phyloP scores from a whole-genome alignment of 805 yeast genomes.

The Candida morakotiae region DNA sequence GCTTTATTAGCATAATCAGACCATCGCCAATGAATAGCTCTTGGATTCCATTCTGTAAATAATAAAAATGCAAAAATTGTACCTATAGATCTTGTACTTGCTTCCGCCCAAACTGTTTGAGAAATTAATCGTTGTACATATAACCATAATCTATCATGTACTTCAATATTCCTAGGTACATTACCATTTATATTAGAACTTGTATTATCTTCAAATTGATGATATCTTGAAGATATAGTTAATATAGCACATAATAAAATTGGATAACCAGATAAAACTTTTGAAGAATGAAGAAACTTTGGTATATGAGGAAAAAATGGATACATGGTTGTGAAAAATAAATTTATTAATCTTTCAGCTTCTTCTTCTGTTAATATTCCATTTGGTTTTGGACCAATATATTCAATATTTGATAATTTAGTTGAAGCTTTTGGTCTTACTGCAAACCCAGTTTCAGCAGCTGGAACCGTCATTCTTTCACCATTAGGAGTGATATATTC shows the following conservation, averaged over 20 bases:
- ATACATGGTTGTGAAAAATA: constrained; percentile 75
- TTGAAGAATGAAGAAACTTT: constrained; percentile 60
- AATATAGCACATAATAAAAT: constrained; percentile 75
- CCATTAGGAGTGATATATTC: constrained; percentile 15
- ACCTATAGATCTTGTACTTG: constrained; percentile 81
- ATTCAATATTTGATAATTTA: constrained; percentile 56
- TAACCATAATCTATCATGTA: constrained; percentile 81
- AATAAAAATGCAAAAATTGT: constrained; percentile 80
- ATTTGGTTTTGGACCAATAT: constrained; percentile 47
- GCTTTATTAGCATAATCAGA: constrained; percentile 72
- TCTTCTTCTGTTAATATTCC: constrained; percentile 60
- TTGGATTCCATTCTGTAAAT: constrained; percentile 93
- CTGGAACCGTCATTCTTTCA: constrained; percentile 38
- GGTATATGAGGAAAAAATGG: constrained; percentile 91
- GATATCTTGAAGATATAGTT: constrained; percentile 78
- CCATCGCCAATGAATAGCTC: constrained; percentile 90
- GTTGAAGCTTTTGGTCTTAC: constrained; percentile 47
- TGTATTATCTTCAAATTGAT: constrained; percentile 45
- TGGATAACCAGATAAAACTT: constrained; percentile 71
- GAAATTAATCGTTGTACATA: constrained; percentile 78
- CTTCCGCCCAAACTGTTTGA: constrained; percentile 92
- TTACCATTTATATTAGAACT: constrained; percentile 17
- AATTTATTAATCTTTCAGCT: constrained; percentile 51
- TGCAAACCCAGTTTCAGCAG: constrained; percentile 34
- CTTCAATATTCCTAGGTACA: constrained; percentile 48